phyloP scores from a whole-genome alignment of 2,329 filamentous ascomycete genomes.

The Arthrobotrys sphaeroides region DNA sequence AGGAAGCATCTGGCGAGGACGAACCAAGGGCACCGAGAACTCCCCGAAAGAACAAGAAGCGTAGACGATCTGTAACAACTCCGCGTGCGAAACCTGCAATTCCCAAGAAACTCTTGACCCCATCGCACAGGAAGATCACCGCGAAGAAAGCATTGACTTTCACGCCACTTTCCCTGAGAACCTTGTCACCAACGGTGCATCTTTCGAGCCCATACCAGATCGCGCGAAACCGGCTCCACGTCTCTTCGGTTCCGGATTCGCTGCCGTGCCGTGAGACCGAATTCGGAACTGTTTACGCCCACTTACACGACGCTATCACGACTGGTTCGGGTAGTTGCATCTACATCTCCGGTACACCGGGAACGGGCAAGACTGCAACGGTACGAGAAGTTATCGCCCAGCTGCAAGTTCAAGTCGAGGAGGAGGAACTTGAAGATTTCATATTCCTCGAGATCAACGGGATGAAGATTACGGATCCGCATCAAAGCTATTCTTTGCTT shows the following conservation, averaged over 20 bases:
- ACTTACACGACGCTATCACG: constrained; percentile 91
- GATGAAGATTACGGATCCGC: constrained; percentile 98
- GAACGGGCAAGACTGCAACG: constrained; percentile 96
- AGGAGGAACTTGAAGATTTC: constrained; percentile 95
- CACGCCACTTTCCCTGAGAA: constrained; percentile 89
- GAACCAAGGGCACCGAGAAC: constrained; percentile 60
- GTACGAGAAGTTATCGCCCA: constrained; percentile 93
- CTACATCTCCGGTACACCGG: constrained; percentile 98
- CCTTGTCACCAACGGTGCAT: constrained; percentile 77
- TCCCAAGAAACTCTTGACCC: constrained; percentile 69
- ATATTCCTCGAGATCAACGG: constrained; percentile 99
- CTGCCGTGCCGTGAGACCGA: constrained; percentile 92
- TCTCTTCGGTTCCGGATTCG: constrained; percentile 87
- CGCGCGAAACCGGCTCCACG: constrained; percentile 86
- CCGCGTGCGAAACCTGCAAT: constrained; percentile 59
- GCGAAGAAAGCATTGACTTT: constrained; percentile 93
- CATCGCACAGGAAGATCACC: constrained; percentile 68
- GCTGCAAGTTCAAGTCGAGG: constrained; percentile 83
- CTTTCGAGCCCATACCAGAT: constrained; percentile 89
- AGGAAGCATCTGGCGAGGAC: constrained; percentile 57
- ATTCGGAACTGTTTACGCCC: constrained; percentile 89
- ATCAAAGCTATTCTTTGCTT: constrained; percentile 91
- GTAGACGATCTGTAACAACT: constrained; percentile 55
- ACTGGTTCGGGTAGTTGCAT: constrained; percentile 95
- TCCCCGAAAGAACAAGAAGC: constrained; percentile 59